Base-by-base conservation (phyloP, 768 basidiomycete species). In the Leucosporidium yakuticum region DNA sequence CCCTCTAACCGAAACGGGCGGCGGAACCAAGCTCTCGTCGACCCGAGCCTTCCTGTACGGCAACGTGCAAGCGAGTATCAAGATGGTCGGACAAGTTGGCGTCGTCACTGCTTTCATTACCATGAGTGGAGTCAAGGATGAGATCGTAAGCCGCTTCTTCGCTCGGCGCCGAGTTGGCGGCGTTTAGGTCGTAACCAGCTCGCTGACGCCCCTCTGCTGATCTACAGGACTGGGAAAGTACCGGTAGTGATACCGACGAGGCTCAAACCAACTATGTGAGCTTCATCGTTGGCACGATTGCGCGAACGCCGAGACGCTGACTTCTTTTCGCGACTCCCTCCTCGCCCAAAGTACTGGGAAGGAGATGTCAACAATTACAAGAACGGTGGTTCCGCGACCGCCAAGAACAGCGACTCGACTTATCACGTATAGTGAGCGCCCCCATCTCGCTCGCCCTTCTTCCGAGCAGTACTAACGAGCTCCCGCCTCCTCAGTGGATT, bases 11-110 rank as follows among this genome's bases (percentile, higher is more conserved):
- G 63, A 70, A 39, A 55, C 67, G 44, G 70, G 74, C 36, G 75
- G 76, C 32, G 79, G 79, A 2, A 79, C 78, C 23, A 75, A 73
- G 63, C 72, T 79, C 53, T 77, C 76, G 11, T 75, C 75, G 2
- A 78, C 79, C 1, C 63, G 76, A 2, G 76, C 72, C 31, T 60
- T 79, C 15, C 74, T 77, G 64, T 78, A 79, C 58, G 79, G 78
- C 9, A 70, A 66, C 19, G 77, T 78, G 59, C 48, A 60, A 17
- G 68, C 67, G 23, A 60, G 62, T n/a, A 69, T 73, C 32, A 65
- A 77, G 65, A 71, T 75, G 2, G 76, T 76, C 32, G 75, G 72
- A 29, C 68, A 68, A 59, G 65, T 65, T 0, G 78, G 78, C 0
- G 77, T 78, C 25, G 79, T 79, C 39, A 77, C 79, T 9, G 78